Base-by-base conservation (phyloP, 176 grass and related monocot species). In the Pontederia crassipes region DNA sequence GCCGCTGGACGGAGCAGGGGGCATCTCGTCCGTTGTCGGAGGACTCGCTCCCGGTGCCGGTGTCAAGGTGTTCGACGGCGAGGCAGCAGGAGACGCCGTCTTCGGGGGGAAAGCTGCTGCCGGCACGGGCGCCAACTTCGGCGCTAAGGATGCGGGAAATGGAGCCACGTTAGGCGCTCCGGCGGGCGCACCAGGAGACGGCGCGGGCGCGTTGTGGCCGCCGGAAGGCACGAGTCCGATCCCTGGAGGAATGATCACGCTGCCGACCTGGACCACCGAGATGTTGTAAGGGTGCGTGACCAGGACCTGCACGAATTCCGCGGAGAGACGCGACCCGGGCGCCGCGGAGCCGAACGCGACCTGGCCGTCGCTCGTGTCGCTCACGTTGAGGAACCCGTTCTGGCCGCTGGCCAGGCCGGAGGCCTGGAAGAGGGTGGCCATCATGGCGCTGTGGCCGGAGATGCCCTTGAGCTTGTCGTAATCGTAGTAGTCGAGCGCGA, bases 401-500 rank as follows among this genome's bases (percentile, higher is more conserved):
- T 40, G 27, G 64, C 49, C 64, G 15, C 14, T 12, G 50, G 50
- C 64, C 27, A 53, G 28, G 49, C 64, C 64, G 64, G 2, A 40
- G 49, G 64, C 52, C 59, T 78, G 75, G 73, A 53, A 88, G 58
- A 95, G 64, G 52, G 75, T 78, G 12, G 89, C 8, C 8, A 3
- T 14, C 0, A 35, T 69, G 32, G 28, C 68, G n/a, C 53, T 63
- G 4, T 28, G 17, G 4, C 9, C 65, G 4, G 28, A 4, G 52
- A 88, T 15, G 27, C 26, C 12, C 10, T 65, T 32, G 51, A 95
- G 81, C 75, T 85, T 95, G 35, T 26, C 17, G 40, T 10, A 69
- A 28, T 66, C 70, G 58, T 47, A 72, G 75, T 82, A 95, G 66
- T 85, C 85, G 0, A 82, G n/a, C 27, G 88, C 65, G 62, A 72